phyloP scores from a whole-genome alignment of 257 asterid genomes.

The Prunella vulgaris region DNA sequence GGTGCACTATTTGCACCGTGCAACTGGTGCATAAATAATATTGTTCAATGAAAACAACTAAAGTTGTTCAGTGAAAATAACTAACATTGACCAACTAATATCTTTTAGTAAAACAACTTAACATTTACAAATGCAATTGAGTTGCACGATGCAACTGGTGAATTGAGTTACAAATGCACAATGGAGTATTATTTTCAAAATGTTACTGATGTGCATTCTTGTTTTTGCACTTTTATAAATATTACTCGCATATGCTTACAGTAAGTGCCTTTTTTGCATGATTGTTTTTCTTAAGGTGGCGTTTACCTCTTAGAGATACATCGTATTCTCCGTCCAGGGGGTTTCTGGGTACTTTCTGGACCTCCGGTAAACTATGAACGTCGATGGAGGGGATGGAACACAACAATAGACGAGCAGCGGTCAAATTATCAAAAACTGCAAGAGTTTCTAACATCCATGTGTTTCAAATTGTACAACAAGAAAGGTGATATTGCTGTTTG shows the following conservation, averaged over 20 bases:
- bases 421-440: constrained; percentile 37
- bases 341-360: constrained; percentile 65
- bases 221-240: too few relatives aligned
- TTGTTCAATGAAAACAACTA: too few relatives aligned
- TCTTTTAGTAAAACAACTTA: too few relatives aligned
- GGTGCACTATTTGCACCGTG: background rate
- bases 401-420: constrained; percentile 45
- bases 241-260: background rate
- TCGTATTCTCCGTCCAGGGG: constrained; percentile 53
- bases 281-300: constrained; percentile 36
- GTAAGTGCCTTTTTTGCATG: background rate
- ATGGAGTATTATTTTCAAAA: too few relatives aligned
- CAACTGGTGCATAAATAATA: too few relatives aligned
- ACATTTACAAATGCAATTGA: too few relatives aligned
- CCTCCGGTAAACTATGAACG: constrained; percentile 49
- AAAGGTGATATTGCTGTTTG: constrained; percentile 51
- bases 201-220: too few relatives aligned
- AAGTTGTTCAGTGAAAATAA: too few relatives aligned
- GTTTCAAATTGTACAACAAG: constrained; percentile 46
- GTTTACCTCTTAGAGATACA: constrained; percentile 52
- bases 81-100: too few relatives aligned
- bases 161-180: too few relatives aligned
- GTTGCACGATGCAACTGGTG: too few relatives aligned
- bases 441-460: constrained; percentile 42
- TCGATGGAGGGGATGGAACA: constrained; percentile 58